These are phyloP conservation scores for Candida vartiovaarae DNA, from an alignment of 805 yeast genomes.

Conservation along the genomic window DNA sequence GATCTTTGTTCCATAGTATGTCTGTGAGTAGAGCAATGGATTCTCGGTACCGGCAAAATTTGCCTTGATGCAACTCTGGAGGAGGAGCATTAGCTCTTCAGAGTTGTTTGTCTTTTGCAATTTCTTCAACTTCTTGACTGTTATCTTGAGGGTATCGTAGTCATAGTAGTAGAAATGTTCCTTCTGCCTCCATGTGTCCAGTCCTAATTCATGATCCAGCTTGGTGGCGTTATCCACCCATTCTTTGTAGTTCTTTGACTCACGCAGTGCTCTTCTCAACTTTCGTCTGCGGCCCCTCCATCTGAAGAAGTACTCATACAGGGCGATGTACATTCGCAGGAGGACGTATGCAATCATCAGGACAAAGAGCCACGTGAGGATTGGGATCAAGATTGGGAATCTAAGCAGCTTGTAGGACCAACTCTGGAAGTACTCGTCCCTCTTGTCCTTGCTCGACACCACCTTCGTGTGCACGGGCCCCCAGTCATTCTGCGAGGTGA, in stretches of 20 bases:
- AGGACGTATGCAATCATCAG: constrained; percentile 43
- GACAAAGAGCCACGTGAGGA: constrained; percentile 46
- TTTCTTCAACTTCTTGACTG: constrained; percentile 34
- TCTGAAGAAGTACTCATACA: constrained; percentile 51
- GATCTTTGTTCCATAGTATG: constrained; percentile 68
- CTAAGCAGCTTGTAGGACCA: constrained; percentile 44
- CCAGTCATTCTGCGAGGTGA: constrained; percentile 41
- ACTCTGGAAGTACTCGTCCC: constrained; percentile 28
- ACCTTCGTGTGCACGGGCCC: constrained; percentile 30
- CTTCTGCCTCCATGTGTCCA: constrained; percentile 58
- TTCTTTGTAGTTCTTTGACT: constrained; percentile 46
- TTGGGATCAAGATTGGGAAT: constrained; percentile 55
- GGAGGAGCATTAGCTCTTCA: constrained; percentile 43
- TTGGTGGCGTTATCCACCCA: constrained; percentile 54
- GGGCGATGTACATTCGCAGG: constrained; percentile 53
- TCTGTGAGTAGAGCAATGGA: constrained; percentile 61
- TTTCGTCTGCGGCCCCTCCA: constrained; percentile 53
- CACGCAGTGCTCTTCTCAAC: constrained; percentile 42
- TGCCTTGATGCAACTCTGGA: constrained; percentile 61
- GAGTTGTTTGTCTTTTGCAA: constrained; percentile 22
- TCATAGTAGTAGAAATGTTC: constrained; percentile 64
- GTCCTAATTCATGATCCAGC: constrained; percentile 49
- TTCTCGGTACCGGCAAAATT: constrained; percentile 80
- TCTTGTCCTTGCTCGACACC: constrained; percentile 7
- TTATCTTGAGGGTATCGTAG: constrained; percentile 47